Evolutionary conservation across 352 stramenopile genomes (phyloP).

Genomic region (Phytophthora pistaciae): DNA sequence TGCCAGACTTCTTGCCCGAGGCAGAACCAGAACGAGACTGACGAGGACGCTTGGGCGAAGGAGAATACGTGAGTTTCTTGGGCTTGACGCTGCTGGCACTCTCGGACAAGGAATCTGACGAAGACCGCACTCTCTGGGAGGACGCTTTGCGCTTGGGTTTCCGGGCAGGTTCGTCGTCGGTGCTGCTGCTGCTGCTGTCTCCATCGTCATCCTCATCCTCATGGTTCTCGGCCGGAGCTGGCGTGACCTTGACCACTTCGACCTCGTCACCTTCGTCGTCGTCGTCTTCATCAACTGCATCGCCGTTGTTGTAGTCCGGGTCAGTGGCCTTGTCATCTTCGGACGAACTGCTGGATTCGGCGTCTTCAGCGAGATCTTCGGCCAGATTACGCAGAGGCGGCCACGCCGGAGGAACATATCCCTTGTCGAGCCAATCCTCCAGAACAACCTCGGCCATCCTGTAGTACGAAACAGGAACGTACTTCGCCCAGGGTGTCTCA

Average conservation of each 20-base stretch:
- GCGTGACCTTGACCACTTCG: too few relatives aligned
- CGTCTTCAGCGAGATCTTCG: background rate
- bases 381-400: background rate
- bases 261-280: background rate
- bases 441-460: background rate
- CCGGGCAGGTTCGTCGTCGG: too few relatives aligned
- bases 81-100: too few relatives aligned
- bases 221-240: too few relatives aligned
- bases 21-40: background rate
- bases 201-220: too few relatives aligned
- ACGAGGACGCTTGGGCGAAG: background rate
- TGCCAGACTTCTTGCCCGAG: background rate
- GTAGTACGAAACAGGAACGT: background rate
- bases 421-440: background rate
- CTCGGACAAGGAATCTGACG: too few relatives aligned
- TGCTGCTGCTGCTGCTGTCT: too few relatives aligned
- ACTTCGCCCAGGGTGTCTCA: background rate
- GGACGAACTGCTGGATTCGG: background rate
- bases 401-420: background rate
- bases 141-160: too few relatives aligned
- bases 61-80: too few relatives aligned
- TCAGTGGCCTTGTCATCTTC: background rate
- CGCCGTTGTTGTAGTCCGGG: background rate
- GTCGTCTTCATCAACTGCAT: background rate
- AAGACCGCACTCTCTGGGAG: too few relatives aligned